These are phyloP conservation scores for Claviceps sp. DNA, from an alignment of 2,329 filamentous ascomycete genomes.

Conservation along the genomic window DNA sequence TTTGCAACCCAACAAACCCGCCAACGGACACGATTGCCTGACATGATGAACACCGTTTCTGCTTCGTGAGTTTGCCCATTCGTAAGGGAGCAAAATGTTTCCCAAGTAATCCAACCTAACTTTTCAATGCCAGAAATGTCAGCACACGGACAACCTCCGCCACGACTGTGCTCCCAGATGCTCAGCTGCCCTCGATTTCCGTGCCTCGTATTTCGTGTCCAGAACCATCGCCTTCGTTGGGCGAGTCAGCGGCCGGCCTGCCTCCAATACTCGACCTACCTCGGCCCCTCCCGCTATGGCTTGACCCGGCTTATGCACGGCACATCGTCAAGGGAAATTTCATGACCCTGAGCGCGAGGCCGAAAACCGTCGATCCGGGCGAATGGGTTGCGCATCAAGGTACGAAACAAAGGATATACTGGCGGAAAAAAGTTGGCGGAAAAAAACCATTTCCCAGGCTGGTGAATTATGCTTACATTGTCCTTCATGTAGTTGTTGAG, in stretches of 20 bases:
- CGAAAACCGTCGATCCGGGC: slow-evolving; percentile 86
- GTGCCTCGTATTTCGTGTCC: background rate
- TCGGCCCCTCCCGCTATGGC: slow-evolving; percentile 58
- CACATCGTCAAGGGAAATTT: slow-evolving; percentile 96
- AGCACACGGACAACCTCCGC: background rate
- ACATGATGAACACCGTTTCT: slow-evolving; percentile 1
- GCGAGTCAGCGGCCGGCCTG: background rate
- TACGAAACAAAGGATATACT: slow-evolving; percentile 28
- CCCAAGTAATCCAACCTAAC: background rate
- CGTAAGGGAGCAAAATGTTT: too few species aligned
- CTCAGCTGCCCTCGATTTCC: background rate
- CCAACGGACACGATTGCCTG: background rate
- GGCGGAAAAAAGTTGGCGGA: too few species aligned
- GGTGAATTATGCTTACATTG: background rate
- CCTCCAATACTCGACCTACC: slow-evolving; percentile 21
- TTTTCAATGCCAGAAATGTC: slow-evolving; percentile 1
- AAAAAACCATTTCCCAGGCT: background rate
- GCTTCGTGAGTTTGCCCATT: background rate
- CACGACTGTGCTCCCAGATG: background rate
- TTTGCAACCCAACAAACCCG: background rate
- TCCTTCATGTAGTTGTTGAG: slow-evolving; percentile 56
- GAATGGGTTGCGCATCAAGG: slow-evolving; percentile 96
- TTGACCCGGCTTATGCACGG: slow-evolving; percentile 60
- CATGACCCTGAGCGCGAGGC: slow-evolving; percentile 84
- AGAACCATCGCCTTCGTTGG: background rate